Evolutionary conservation across 768 basidiomycete genomes (phyloP).

Genomic region (Dacryopinax primogenitus): DNA sequence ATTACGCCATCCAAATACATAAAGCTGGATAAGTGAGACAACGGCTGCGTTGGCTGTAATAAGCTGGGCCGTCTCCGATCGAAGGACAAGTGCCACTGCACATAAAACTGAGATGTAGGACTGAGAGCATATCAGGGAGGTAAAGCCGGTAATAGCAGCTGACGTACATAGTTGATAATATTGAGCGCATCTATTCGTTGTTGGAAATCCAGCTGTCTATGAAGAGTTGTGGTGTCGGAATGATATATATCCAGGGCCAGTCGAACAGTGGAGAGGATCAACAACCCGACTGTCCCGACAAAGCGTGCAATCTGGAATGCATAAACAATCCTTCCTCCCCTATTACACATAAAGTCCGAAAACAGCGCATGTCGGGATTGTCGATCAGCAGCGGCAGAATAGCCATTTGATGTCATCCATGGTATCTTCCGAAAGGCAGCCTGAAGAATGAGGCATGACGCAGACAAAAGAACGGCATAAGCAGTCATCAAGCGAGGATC

Average conservation of each 20-base stretch:
- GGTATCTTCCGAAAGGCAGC: too few species aligned
- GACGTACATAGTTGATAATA: background rate
- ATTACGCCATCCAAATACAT: constrained; percentile 19
- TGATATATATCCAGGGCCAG: background rate
- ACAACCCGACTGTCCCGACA: background rate
- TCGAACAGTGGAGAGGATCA: background rate
- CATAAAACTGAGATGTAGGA: background rate
- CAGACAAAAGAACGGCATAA: background rate
- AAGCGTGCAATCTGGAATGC: background rate
- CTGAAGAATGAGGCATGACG: background rate
- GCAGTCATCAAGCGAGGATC: background rate
- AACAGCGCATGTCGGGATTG: background rate
- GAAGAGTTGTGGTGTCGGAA: background rate
- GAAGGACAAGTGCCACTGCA: background rate
- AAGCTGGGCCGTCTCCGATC: background rate
- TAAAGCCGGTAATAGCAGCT: background rate
- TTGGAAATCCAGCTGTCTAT: background rate
- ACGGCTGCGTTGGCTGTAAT: background rate
- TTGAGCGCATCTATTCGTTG: background rate
- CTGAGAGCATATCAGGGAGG: background rate
- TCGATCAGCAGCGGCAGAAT: background rate
- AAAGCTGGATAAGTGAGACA: background rate
- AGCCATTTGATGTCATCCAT: too few species aligned
- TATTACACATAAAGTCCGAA: background rate
- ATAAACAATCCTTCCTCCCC: background rate